A percentile compares a stretch with the other conserved stretches of the same genome.
These are phyloP conservation scores for Golubevia sp. DNA, from an alignment of 1,284 basidiomycete genomes.

Conservation along the genomic window DNA sequence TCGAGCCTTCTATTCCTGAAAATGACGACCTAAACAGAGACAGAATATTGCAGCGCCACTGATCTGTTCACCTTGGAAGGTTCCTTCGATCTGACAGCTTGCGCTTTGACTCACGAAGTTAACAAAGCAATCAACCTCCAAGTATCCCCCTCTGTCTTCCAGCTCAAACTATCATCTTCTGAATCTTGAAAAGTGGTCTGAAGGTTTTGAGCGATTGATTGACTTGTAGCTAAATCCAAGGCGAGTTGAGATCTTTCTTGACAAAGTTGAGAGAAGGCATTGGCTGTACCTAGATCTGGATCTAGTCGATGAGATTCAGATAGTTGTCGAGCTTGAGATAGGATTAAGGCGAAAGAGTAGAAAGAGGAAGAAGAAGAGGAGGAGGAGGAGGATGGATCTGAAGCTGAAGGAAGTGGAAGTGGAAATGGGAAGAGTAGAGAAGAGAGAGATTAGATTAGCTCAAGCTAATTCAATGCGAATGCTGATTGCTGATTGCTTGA, in stretches of 20 bases:
- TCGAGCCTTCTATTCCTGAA: not conserved
- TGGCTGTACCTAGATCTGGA: not conserved
- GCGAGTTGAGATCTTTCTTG: not conserved
- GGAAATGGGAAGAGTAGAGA: too few species aligned
- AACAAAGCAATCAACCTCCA: not conserved
- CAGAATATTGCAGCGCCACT: too few species aligned
- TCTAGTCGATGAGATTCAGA: not conserved
- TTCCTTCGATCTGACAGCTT: too few species aligned
- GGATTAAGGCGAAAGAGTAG: not conserved
- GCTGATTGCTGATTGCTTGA: not conserved
- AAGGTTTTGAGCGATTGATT: not conserved
- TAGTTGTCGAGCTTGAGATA: not conserved
- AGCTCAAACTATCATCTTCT: not conserved
- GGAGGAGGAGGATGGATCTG: too few species aligned
- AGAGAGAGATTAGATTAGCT: not conserved
- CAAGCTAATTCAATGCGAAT: not conserved
- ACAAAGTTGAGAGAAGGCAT: not conserved
- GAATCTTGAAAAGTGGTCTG: not conserved
- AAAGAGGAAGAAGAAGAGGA: not conserved
- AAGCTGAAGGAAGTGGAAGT: too few species aligned
- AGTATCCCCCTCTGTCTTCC: not conserved
- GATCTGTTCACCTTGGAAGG: too few species aligned
- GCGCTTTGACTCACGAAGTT: not conserved
- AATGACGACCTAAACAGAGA: too few species aligned
- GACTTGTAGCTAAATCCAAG: not conserved